Percentiles rank a stretch among this genome's conserved stretches.
Conservation (phyloP, 2,329 filamentous ascomycete species). For the Chrysosporium keratinophilum region DNA sequence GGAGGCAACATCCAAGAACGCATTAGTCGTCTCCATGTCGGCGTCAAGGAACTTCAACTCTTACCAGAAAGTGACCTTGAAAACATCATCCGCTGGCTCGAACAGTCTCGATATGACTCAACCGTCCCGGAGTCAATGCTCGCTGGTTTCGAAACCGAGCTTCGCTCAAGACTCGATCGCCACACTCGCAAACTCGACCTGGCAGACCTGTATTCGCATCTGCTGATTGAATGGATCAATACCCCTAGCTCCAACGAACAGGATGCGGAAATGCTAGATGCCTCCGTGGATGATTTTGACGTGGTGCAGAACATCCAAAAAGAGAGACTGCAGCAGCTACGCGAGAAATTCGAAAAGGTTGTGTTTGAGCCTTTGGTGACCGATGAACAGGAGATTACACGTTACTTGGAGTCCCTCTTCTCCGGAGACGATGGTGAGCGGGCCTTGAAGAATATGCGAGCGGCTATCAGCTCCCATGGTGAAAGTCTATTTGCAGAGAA, state of each 20-base stretch:
- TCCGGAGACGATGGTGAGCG: slow-evolving; percentile 21
- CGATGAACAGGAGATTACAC: slow-evolving; percentile 23
- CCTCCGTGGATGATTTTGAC: slow-evolving; percentile 23
- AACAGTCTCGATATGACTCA: slow-evolving; percentile 31
- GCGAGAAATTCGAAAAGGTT: slow-evolving; percentile 33
- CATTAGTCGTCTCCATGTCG: slow-evolving; percentile 9
- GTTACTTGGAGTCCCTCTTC: slow-evolving; percentile 27
- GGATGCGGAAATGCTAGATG: background rate
- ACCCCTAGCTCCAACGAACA: slow-evolving; percentile 1
- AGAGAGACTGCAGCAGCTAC: slow-evolving; percentile 29
- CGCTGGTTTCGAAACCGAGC: slow-evolving; percentile 24
- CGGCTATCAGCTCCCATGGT: slow-evolving; percentile 17
- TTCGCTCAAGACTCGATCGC: slow-evolving; percentile 27
- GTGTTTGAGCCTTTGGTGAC: slow-evolving; percentile 32
- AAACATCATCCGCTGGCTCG: slow-evolving; percentile 29
- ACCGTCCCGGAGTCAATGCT: slow-evolving; percentile 28
- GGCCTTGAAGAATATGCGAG: slow-evolving; percentile 22
- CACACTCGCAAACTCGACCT: slow-evolving; percentile 30
- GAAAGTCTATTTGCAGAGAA: slow-evolving; percentile 18
- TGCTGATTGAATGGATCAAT: slow-evolving; percentile 35
- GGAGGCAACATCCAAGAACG: slow-evolving; percentile 10
- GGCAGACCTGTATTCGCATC: slow-evolving; percentile 29
- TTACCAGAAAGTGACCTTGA: slow-evolving; percentile 14
- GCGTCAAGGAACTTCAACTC: slow-evolving; percentile 16
- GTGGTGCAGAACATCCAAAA: slow-evolving; percentile 28